Percentiles rank a stretch among this genome's conserved stretches.
These are phyloP conservation scores for Termitomyces sp. DNA, from an alignment of 768 basidiomycete genomes.

Conservation along the genomic window DNA sequence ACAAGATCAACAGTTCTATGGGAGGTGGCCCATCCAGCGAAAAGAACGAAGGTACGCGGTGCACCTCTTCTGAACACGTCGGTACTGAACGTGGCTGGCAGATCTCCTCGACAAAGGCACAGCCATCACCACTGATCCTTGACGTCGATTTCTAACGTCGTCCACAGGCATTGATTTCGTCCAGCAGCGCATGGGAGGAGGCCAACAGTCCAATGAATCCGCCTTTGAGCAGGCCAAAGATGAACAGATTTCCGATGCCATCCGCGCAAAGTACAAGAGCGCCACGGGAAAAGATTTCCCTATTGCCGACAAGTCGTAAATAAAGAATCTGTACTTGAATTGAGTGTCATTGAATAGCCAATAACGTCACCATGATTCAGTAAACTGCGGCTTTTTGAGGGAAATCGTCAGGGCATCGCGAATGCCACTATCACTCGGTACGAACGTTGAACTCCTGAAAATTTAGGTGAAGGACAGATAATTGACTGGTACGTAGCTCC, in stretches of 20 bases:
- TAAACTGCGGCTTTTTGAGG: too few relatives aligned
- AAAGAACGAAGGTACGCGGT: neutral
- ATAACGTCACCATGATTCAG: too few relatives aligned
- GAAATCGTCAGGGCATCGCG: too few relatives aligned
- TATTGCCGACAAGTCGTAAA: conserved; percentile 24
- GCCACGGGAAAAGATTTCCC: conserved; percentile 36
- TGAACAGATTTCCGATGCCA: conserved; percentile 37
- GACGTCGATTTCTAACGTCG: neutral
- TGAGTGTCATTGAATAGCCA: too few relatives aligned
- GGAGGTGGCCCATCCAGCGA: neutral
- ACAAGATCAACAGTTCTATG: neutral
- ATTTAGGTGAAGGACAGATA: too few relatives aligned
- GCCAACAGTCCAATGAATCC: conserved; percentile 39
- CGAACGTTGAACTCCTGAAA: too few relatives aligned
- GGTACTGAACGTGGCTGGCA: neutral
- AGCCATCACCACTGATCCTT: neutral
- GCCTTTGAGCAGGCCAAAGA: conserved; percentile 41
- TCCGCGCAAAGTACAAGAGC: conserved; percentile 30
- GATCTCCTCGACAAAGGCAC: conserved; percentile 5
- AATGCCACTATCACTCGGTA: too few relatives aligned
- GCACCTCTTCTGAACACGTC: too few relatives aligned
- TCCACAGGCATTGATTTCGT: conserved; percentile 34
- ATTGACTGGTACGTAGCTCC: too few relatives aligned
- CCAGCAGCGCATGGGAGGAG: conserved; percentile 33
- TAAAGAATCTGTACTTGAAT: neutral